Conservation (phyloP, 345 rosid genomes). For the Aquilaria yunnanensis region DNA sequence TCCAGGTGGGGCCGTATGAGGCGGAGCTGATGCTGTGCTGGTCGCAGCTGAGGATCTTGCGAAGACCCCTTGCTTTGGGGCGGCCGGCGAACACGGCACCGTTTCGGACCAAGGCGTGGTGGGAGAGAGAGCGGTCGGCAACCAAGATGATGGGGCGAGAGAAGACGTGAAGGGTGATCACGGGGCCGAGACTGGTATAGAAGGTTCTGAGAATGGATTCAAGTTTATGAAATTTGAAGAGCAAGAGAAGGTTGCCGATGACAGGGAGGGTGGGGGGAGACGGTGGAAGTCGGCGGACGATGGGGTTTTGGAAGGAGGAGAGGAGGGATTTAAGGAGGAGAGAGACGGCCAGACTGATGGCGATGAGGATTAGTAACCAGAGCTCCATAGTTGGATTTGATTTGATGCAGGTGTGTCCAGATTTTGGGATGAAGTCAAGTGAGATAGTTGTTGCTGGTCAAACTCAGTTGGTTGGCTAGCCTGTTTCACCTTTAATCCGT, state of each 20-base stretch:
- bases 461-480: no score
- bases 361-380: conserved; percentile 13
- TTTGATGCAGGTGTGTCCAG: no score
- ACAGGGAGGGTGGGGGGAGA: conserved; percentile 22
- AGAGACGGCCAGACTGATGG: neutral
- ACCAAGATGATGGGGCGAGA: conserved; percentile 32
- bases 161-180: conserved; percentile 32
- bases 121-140: conserved; percentile 30
- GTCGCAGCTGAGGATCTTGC: conserved; percentile 17
- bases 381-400: conserved; percentile 10
- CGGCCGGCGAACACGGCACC: conserved; percentile 37
- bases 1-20: conserved; percentile 38
- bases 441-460: no score
- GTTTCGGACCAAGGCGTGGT: conserved; percentile 41
- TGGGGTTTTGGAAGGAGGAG: neutral
- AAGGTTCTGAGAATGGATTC: conserved; percentile 14
- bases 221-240: conserved; percentile 4
- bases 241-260: conserved; percentile 11
- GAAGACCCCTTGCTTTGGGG: conserved; percentile 21
- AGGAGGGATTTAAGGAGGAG: neutral
- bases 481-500: no score
- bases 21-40: conserved; percentile 39
- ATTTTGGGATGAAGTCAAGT: no score
- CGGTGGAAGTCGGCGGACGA: conserved; percentile 19
- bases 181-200: conserved; percentile 29